Evolutionary conservation across 2,329 filamentous ascomycete species (phyloP), one percentile per base, ranked within the genome.

Genomic region (Penicillium sp.): DNA sequence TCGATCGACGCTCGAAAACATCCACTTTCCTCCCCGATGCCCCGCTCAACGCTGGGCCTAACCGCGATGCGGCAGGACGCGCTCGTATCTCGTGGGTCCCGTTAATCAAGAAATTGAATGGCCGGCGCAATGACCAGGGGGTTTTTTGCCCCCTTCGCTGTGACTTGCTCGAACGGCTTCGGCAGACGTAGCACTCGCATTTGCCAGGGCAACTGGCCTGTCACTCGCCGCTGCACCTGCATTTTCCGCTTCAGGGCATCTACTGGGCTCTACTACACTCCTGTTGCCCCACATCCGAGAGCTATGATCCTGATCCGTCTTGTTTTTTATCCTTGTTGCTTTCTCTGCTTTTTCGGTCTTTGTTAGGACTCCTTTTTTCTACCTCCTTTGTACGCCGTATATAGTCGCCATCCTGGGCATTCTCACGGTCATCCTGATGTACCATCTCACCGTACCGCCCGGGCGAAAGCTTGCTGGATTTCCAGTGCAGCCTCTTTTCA

Each of bases 41-140:
- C 20, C n/a, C 5, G 12, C 30, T 36, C 15, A 10, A 23, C 15
- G 30, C 33, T 41, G 18, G 29, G 12, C 33, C 52, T 46, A 59
- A 44, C 26, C 41, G 40, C 27, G 26, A 56, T 49, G 13, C 20
- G 54, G 54, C 41, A 56, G 54, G 40, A 40, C 43, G 39, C 32
- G 30, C 23, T 42, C 32, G 27, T 49, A 20, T 51, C 26, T 39
- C 18, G 30, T 48, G 23, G 12, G 36, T 9, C 43, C 32, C 20
- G 39, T 23, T 21, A 20, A 24, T 42, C 46, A 34, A 27, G 24
- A 15, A 37, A 21, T 23, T 37, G 30, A 44, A 37, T 15, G 17
- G 18, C 21, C 32, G 39, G 29, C 9, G 46, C 26, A 32, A 29
- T 17, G 36, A 40, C 37, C 34, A 48, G 26, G 27, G 20, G 21